Conservation (phyloP, 768 basidiomycete species). For the Lactarius trivialis region DNA sequence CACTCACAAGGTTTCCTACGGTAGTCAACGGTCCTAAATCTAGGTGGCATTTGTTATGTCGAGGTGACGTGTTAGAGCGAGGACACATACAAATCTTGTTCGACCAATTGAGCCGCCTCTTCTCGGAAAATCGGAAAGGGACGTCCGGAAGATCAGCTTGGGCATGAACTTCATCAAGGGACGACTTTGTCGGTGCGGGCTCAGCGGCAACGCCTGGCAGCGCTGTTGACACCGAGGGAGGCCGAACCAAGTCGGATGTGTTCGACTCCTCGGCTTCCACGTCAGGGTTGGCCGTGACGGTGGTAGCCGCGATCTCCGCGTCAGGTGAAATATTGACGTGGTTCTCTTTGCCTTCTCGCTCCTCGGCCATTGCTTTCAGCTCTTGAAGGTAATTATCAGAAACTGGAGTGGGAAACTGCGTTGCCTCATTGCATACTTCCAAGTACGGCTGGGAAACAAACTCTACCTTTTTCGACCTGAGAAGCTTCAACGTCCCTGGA, state of each 20-base stretch:
- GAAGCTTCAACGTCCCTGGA: slow-evolving; percentile 48
- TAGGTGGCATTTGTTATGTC: slow-evolving; percentile 25
- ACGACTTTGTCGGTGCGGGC: slow-evolving; percentile 19
- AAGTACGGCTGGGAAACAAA: background rate
- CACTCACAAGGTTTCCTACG: slow-evolving; percentile 82
- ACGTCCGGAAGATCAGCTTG: slow-evolving; percentile 62
- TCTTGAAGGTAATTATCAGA: slow-evolving; percentile 56
- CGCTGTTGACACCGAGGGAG: slow-evolving; percentile 18
- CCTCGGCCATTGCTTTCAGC: slow-evolving; percentile 30
- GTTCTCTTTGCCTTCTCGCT: slow-evolving; percentile 7
- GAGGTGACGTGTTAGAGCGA: slow-evolving; percentile 26
- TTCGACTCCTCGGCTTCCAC: background rate
- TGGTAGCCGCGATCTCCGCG: slow-evolving; percentile 4
- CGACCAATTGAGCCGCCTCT: slow-evolving; percentile 79
- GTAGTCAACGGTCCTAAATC: slow-evolving; percentile 84
- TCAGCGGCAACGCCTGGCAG: slow-evolving; percentile 1
- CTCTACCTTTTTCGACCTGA: slow-evolving; percentile 64
- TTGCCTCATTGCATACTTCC: background rate
- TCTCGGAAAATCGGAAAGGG: slow-evolving; percentile 67
- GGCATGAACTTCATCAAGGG: slow-evolving; percentile 25
- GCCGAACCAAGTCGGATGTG: slow-evolving; percentile 21
- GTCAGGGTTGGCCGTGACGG: slow-evolving; percentile 8
- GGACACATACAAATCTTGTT: slow-evolving; percentile 70
- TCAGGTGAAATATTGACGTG: slow-evolving; percentile 14
- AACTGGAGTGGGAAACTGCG: slow-evolving; percentile 60